phyloP scores from a whole-genome alignment of 345 rosid genomes.

The Eucalyptus lansdowneana region DNA sequence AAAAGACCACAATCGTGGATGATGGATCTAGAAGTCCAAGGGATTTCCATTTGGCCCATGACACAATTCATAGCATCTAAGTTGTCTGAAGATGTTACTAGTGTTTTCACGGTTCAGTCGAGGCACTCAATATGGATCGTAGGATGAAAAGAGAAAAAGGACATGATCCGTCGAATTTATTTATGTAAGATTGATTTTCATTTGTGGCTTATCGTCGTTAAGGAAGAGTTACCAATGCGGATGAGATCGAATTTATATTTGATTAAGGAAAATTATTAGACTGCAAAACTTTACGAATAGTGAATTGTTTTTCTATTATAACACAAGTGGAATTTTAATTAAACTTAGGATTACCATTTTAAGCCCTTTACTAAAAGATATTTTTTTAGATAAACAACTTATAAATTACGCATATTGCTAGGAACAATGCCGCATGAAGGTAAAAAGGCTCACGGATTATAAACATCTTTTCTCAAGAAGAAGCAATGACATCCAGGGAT shows the following conservation, averaged over 20 bases:
- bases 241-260: not conserved
- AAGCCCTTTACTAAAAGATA: not conserved
- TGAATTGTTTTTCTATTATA: not conserved
- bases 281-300: too few species aligned
- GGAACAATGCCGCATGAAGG: rapidly evolving
- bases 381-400: not conserved
- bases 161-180: rapidly evolving
- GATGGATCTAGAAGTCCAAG: too few species aligned
- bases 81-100: rapidly evolving
- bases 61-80: too few species aligned
- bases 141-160: not conserved
- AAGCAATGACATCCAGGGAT: too few species aligned
- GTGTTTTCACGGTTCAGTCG: rapidly evolving
- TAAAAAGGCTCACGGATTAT: rapidly evolving
- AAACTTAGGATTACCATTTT: not conserved
- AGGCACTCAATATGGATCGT: rapidly evolving
- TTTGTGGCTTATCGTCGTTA: rapidly evolving
- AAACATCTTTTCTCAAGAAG: too few species aligned
- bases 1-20: rapidly evolving
- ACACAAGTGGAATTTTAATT: not conserved
- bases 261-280: not conserved
- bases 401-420: rapidly evolving
- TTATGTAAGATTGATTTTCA: rapidly evolving
- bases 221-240: not conserved
- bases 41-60: too few species aligned